These are phyloP conservation scores for Edaphochlamys debaryana DNA, from an alignment of 139 green algal genomes.

Conservation along the genomic window DNA sequence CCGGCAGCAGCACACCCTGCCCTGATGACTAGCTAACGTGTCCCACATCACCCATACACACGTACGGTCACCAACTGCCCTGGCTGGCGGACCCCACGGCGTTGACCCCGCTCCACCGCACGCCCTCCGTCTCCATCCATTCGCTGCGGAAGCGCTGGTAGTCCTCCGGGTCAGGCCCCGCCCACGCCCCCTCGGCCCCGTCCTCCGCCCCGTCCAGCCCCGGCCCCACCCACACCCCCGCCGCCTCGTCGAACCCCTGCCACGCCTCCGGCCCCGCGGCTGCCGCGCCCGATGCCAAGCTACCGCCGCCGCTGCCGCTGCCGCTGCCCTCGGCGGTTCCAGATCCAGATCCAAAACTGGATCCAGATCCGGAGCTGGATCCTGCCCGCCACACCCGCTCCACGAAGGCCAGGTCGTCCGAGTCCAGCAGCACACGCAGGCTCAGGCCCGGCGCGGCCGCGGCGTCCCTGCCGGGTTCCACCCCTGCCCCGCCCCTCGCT, in stretches of 20 bases:
- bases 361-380: no score
- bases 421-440: background rate
- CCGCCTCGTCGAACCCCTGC: background rate
- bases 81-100: background rate
- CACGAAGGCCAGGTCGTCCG: slow-evolving; percentile 2
- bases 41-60: background rate
- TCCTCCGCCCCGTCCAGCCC: background rate
- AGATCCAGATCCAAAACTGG: no score
- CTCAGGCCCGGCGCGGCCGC: background rate
- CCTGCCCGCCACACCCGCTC: background rate
- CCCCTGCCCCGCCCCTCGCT: background rate
- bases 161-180: background rate
- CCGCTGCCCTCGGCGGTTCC: no score
- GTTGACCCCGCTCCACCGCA: background rate
- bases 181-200: background rate
- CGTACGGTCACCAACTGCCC: slow-evolving; percentile 36
- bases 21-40: background rate
- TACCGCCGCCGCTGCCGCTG: no score
- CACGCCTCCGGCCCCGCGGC: no score
- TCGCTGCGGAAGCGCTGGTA: background rate
- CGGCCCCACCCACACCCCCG: background rate
- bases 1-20: no score
- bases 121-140: slow-evolving; percentile 33
- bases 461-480: no score
- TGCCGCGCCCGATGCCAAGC: background rate